Evolutionary conservation across 139 green algal species (phyloP).

Genomic region (Desmodesmus armatus): DNA sequence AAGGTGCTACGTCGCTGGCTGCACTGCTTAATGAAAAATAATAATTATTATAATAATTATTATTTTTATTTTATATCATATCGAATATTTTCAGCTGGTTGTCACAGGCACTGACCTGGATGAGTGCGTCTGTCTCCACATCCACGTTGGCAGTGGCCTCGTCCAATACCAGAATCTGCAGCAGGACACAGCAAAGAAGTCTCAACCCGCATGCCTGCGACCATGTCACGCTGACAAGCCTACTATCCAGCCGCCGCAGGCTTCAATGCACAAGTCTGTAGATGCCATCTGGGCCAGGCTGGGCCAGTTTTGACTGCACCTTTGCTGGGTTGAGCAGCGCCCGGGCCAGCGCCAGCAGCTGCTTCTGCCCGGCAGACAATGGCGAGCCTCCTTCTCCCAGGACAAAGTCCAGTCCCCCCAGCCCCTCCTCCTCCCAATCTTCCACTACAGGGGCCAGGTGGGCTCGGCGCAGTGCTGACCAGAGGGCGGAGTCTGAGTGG

Average conservation of each 20-base stretch:
- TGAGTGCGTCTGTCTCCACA: conserved; percentile 85
- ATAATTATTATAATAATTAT: no score
- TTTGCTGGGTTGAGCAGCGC: conserved; percentile 83
- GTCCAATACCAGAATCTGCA: conserved; percentile 82
- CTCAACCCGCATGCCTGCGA: neutral
- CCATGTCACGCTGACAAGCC: neutral
- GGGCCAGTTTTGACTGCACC: conserved; percentile 41
- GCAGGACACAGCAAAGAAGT: neutral
- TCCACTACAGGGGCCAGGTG: conserved; percentile 59
- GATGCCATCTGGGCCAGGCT: no score
- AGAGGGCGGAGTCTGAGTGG: conserved; percentile 75
- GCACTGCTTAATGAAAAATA: neutral
- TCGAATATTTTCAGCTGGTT: no score
- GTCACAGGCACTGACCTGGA: conserved; percentile 65
- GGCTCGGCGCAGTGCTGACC: conserved; percentile 61
- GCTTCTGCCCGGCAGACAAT: conserved; percentile 88
- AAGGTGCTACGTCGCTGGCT: neutral
- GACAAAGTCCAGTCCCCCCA: conserved; percentile 67
- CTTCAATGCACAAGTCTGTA: no score
- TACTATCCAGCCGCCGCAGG: no score
- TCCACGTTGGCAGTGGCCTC: conserved; percentile 96
- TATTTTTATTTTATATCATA: no score
- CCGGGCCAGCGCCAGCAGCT: conserved; percentile 93
- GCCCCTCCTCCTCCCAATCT: conserved; percentile 49
- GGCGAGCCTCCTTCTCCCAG: conserved; percentile 89